Base-by-base conservation (phyloP, 805 yeast species). In the Hanseniaspora clermontiae region DNA sequence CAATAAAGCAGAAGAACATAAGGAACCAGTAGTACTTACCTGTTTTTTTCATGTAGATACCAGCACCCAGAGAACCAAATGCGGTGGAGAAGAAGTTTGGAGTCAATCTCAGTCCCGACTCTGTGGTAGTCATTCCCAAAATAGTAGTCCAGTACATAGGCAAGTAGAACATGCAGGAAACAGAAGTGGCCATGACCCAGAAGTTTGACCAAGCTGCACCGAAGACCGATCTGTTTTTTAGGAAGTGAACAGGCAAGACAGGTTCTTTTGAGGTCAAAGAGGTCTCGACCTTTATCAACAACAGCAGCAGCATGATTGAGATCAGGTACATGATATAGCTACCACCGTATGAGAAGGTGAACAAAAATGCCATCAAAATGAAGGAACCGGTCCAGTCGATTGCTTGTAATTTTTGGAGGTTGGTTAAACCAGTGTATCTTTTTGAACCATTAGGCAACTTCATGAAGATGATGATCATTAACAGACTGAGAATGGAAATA, bases 131-230 rank as follows among this genome's bases (percentile, higher is more conserved):
- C 53, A 80, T 67, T 20, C 74, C 72, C 62, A 78, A 65, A 0
- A 81, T 86, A 0, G 85, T 71, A 2, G 81, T 71, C 61, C 75
- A 77, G 62, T 76, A 84, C 49, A 83, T 72, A 1, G 91, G 89
- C 29, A 79, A 69, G 65, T 81, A 82, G 65, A 77, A 83, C 49
- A 74, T 65, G 20, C 68, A 64, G 9, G 79, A 65, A 58, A 77
- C 74, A 6, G 71, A 65, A 51, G 71, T 71, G 55, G 74, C 64
- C 45, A 72, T 68, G 45, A 58, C 27, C 63, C 79, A 79, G 76
- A 84, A 79, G 63, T 82, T 81, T 8, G 85, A 75, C 59, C 82
- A 69, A 1, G 87, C 80, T 0, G 84, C 78, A 7, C 86, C 81
- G 46, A 80, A 66, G 3, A 84, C 79, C 1, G 87, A 80, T 59